Evolutionary conservation across 2,329 filamentous ascomycete species (phyloP).

Genomic region (Colletotrichum salicis): DNA sequence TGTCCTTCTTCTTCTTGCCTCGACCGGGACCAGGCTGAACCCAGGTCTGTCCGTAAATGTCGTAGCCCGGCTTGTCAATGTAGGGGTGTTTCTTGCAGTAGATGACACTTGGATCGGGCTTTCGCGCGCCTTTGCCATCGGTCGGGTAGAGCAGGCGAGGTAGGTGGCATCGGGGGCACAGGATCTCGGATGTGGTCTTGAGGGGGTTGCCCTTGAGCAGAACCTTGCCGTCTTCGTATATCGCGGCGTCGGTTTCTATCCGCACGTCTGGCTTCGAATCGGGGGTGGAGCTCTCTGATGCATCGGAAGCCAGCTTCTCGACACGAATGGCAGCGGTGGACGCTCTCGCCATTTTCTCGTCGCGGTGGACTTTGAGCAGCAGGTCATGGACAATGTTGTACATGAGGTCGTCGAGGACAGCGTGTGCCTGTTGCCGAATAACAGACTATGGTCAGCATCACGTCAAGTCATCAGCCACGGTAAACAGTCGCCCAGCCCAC

Average conservation of each 20-base stretch:
- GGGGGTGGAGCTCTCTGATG: conserved; percentile 62
- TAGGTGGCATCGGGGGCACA: conserved; percentile 79
- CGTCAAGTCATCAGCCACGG: background rate
- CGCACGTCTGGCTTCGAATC: conserved; percentile 66
- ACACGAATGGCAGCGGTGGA: conserved; percentile 72
- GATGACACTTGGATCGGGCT: conserved; percentile 73
- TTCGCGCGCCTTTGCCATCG: conserved; percentile 73
- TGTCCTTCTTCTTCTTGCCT: conserved; percentile 84
- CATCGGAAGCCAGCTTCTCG: conserved; percentile 69
- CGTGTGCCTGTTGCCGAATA: conserved; percentile 60
- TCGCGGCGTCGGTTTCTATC: conserved; percentile 74
- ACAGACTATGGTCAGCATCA: conserved; percentile 23
- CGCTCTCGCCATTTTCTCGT: conserved; percentile 80
- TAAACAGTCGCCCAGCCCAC: background rate
- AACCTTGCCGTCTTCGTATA: conserved; percentile 76
- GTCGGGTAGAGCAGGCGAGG: conserved; percentile 79
- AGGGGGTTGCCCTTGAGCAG: conserved; percentile 78
- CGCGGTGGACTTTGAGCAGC: conserved; percentile 78
- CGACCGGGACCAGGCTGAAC: conserved; percentile 75
- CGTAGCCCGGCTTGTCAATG: conserved; percentile 79
- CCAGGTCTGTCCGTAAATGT: conserved; percentile 87
- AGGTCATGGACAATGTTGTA: conserved; percentile 82
- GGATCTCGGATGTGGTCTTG: conserved; percentile 75
- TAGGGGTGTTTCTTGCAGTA: conserved; percentile 86
- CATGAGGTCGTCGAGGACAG: conserved; percentile 78